These are phyloP conservation scores for Filobasidium wieringae DNA, from an alignment of 768 basidiomycete species.

Conservation along the genomic window DNA sequence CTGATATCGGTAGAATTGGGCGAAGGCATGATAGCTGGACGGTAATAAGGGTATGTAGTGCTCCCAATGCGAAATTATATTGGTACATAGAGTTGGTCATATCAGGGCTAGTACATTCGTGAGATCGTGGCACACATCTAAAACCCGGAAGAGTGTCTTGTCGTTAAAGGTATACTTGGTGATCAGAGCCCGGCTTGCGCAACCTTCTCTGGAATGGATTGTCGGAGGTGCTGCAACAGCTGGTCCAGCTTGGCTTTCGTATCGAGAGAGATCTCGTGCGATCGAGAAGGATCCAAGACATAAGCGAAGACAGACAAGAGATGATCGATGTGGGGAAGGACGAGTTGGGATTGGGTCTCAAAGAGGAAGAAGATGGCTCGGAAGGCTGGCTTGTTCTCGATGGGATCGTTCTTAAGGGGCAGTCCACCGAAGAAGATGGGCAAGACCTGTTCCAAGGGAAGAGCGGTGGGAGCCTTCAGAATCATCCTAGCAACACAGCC, in stretches of 20 bases:
- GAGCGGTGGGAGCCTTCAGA: constrained; percentile 57
- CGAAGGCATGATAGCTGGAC: no score
- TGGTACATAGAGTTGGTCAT: neutral
- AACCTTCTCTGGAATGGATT: constrained; percentile 49
- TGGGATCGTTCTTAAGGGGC: constrained; percentile 73
- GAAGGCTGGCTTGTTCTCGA: constrained; percentile 85
- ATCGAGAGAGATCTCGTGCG: constrained; percentile 71
- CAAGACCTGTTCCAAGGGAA: constrained; percentile 64
- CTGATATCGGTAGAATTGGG: no score
- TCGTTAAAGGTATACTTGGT: neutral
- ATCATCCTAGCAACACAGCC: constrained; percentile 86
- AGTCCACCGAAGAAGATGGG: constrained; percentile 70
- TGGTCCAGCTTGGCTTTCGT: constrained; percentile 62
- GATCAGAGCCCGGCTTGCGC: neutral
- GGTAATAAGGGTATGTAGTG: no score
- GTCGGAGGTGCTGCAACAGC: constrained; percentile 59
- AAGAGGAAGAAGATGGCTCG: constrained; percentile 78
- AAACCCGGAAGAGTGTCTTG: neutral
- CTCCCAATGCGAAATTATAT: neutral
- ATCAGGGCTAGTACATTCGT: neutral
- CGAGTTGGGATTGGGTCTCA: constrained; percentile 56
- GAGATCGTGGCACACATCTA: neutral
- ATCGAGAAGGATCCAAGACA: constrained; percentile 62
- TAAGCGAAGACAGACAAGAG: constrained; percentile 66
- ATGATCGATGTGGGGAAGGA: constrained; percentile 65